Base-by-base conservation (phyloP, 306 rosid genomes). In the Lagenaria siceraria region DNA sequence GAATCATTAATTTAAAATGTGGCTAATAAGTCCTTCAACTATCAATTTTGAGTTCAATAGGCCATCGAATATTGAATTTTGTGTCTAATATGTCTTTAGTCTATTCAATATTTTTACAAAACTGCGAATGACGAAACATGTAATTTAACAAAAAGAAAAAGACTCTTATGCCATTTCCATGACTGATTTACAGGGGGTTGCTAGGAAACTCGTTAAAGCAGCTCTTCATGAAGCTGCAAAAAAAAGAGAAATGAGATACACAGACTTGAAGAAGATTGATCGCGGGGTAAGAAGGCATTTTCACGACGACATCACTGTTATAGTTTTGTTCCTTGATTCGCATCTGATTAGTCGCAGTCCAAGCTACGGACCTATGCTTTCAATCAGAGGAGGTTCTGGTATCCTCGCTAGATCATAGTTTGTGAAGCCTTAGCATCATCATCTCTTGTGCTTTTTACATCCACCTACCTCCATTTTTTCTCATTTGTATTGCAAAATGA, bases 271-370 rank as follows among this genome's bases (percentile, higher is more conserved):
- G 66, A 96, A 88, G 93, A 96, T 96, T 7, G 98, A 92, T 4
- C 68, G 96, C 29, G 99, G 99, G 73, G 97, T 96, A 85, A 84
- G 99, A 81, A 90, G 99, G 82, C 99, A 92, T 79, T 96, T 96
- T 82, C 99, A 96, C 15, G 99, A 96, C 15, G 99, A 96, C 78
- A 96, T 96, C 33, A 90, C 99, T 3, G 99, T 92, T 24, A 84
- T 91, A 46, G 98, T 96, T 48, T 72, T 96, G 88, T 96, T 76
- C 85, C 96, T 96, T 10, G 93, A 92, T 81, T 82, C 94, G 14
- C 82, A 84, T 64, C 53, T 82, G 73, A 80, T 88, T 64, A 87
- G 85, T 79, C 86, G 87, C 80, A 79, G 80, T 83, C 74, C 74
- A 70, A 84, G 87, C 52, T 86, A 69, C 40, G 85, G 88, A 8